These are phyloP conservation scores for Triadica sebifera DNA, from an alignment of 345 rosid genomes.

Conservation along the genomic window DNA sequence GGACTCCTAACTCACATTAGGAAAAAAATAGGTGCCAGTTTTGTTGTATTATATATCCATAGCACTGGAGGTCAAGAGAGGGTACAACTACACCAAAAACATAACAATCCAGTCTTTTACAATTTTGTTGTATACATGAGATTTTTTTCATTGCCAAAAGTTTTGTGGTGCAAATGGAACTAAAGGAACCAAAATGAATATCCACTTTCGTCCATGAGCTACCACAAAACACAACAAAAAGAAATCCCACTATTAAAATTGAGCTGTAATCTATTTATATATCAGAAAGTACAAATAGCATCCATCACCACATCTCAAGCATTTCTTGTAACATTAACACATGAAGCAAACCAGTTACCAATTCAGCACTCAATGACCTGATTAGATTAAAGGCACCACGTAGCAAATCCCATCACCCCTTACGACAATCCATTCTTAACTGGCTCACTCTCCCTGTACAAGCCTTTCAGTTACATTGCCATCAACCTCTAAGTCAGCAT, in stretches of 20 bases:
- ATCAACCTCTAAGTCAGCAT: constrained; percentile 11
- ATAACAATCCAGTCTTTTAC: too few species aligned
- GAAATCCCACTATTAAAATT: neutral
- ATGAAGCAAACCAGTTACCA: neutral
- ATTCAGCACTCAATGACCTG: neutral
- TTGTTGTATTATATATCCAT: too few species aligned
- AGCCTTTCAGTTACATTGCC: constrained; percentile 8
- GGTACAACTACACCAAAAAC: too few species aligned
- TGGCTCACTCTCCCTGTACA: neutral
- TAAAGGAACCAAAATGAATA: too few species aligned
- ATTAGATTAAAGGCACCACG: neutral
- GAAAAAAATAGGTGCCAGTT: too few species aligned
- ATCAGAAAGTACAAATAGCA: neutral
- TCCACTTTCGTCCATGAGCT: neutral
- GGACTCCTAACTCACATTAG: too few species aligned
- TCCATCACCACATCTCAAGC: neutral
- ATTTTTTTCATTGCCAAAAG: too few species aligned
- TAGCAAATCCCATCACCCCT: neutral
- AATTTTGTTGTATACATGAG: too few species aligned
- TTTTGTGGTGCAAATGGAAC: too few species aligned
- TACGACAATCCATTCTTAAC: neutral
- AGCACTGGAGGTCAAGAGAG: too few species aligned
- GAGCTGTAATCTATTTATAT: neutral
- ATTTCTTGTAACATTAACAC: neutral
- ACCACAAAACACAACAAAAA: neutral